Conservation (phyloP, 192 early-diverging fungal genomes). For the Coemansia erecta region DNA sequence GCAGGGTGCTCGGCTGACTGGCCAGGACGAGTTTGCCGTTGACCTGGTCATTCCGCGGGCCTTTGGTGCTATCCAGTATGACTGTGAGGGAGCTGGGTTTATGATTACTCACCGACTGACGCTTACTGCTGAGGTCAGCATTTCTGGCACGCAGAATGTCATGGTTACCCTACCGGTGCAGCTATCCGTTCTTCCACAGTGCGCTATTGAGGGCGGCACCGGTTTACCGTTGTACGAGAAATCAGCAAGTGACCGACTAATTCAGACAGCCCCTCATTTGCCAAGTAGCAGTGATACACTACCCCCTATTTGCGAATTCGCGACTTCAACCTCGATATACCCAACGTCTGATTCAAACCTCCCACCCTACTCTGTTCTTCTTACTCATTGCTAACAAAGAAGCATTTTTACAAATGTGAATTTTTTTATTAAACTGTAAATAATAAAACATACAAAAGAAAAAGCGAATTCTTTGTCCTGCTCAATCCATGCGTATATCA, state of each 20-base stretch:
- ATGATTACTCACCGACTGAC: conserved; percentile 15
- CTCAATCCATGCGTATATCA: too few species aligned
- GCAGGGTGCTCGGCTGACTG: conserved; percentile 1
- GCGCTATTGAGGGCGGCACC: not conserved
- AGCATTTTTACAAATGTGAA: not conserved
- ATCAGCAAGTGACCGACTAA: conserved; percentile 7
- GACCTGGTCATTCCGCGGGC: conserved; percentile 6
- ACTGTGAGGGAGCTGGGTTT: conserved; percentile 8
- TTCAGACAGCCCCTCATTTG: conserved; percentile 1
- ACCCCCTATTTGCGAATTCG: too few species aligned
- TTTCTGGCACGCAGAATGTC: conserved; percentile 10
- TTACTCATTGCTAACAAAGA: too few species aligned
- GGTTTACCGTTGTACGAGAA: conserved; percentile 22
- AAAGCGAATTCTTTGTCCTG: too few species aligned
- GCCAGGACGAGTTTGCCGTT: not conserved
- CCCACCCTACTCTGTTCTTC: too few species aligned
- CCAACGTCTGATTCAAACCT: too few species aligned
- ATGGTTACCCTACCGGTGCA: conserved; percentile 19
- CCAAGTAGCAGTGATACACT: not conserved
- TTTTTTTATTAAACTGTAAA: too few species aligned
- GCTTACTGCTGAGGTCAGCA: conserved; percentile 15
- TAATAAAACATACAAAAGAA: too few species aligned
- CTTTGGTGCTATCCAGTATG: conserved; percentile 13
- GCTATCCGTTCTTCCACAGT: conserved; percentile 18
- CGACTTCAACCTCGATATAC: too few species aligned